These are phyloP conservation scores for Aegilops sharonensis DNA, from an alignment of 176 grass and related monocot genomes.

Conservation along the genomic window DNA sequence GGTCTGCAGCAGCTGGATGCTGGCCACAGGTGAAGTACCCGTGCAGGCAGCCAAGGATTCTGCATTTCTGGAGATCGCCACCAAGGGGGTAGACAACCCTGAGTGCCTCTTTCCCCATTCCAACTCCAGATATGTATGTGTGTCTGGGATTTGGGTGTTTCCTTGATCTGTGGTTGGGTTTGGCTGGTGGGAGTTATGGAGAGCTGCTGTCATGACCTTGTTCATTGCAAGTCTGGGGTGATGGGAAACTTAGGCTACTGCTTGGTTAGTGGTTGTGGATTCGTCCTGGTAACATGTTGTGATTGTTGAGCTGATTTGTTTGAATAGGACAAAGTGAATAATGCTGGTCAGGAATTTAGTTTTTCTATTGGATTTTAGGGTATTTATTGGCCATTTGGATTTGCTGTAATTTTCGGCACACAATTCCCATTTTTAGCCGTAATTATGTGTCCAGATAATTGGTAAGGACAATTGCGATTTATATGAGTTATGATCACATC, in stretches of 20 bases:
- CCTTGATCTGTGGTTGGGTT: neutral
- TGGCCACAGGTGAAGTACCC: neutral
- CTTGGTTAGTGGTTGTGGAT: neutral
- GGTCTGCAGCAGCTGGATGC: neutral
- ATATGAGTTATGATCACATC: neutral
- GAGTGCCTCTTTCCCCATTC: neutral
- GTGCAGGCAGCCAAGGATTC: neutral
- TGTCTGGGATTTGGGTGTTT: neutral
- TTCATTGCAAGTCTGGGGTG: neutral
- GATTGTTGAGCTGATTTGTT: neutral
- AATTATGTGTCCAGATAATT: constrained; percentile 1
- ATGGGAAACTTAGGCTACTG: neutral
- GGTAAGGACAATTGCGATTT: neutral
- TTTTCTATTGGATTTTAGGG: neutral
- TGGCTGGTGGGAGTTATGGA: neutral
- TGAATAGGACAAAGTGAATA: neutral
- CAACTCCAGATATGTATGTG: neutral
- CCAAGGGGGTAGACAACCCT: neutral
- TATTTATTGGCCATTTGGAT: neutral
- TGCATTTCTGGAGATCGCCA: neutral
- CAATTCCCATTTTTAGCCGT: neutral
- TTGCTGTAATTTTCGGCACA: neutral
- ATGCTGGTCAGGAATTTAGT: neutral
- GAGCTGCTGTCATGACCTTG: neutral
- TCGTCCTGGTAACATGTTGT: neutral